Base-by-base conservation (phyloP, 192 early-diverging fungal species). In the Mortierella hygrophila region DNA sequence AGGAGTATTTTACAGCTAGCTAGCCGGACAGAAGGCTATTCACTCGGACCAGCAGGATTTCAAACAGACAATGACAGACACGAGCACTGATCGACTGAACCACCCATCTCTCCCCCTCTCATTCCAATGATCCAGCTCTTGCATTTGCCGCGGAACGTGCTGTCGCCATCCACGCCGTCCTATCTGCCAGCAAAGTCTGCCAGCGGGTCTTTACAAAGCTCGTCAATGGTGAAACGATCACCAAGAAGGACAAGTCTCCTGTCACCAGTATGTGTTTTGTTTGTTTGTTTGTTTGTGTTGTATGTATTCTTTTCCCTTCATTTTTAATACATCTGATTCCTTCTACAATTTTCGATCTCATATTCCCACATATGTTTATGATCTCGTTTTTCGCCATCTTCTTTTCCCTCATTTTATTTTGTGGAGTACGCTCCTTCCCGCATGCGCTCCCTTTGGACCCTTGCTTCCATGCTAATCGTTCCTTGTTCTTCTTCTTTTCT, bases 231-330 rank as follows among this genome's bases (percentile, higher is more conserved):
- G 94, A 96, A 80, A 97, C 97, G 7, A 79, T 98, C 74, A 96
- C 93, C 57, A 99, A 99, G 92, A 92, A 92, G 74, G 99, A 99
- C 92, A 96, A 96, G 89, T 97, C 96, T 3, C 98, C 99, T 35
- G 99, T 99, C 13, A 99, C 99, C 37, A 88, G 95, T 95, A 92
- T 87, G 77, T 83, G 21, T 18, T 11, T 44, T 26, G 79, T 35
- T 26, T 44, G 6, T 75, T 49, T 6, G 35, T 29, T 70, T 65
- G 3, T 46, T 35, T 35, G 35, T 46, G 38, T 46, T 23, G 7
- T 32, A 26, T 5, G 32, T 40, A 37, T 21, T 26, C 38, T 49
- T 52, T 83, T 54, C 71, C 47, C 20, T 21, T 72, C 40, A 69
- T 42, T 26, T 18, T n/a, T 23, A 52, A 20, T 68, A 54, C 57